These are phyloP conservation scores for Amanita molliuscula DNA, from an alignment of 768 basidiomycete species.

Conservation along the genomic window DNA sequence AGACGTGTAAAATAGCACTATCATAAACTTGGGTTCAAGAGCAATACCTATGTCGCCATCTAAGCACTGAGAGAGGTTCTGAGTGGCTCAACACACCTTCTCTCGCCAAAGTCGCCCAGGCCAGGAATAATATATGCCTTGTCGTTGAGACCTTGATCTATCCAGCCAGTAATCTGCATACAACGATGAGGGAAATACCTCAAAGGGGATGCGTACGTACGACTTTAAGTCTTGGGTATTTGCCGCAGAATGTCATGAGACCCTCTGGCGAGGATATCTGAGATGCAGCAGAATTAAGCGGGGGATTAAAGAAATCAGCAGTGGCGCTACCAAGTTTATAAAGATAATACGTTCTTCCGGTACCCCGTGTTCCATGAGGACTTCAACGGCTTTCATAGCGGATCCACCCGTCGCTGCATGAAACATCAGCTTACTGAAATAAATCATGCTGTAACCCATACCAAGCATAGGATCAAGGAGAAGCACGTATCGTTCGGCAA, in stretches of 20 bases:
- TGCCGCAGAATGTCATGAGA: slow-evolving; percentile 65
- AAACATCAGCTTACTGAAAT: not conserved
- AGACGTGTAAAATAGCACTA: too few species aligned
- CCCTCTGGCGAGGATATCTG: slow-evolving; percentile 90
- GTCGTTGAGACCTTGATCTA: slow-evolving; percentile 86
- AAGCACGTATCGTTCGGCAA: slow-evolving; percentile 82
- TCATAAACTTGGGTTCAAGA: not conserved
- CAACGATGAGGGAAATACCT: not conserved
- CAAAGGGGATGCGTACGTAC: slow-evolving; percentile 31
- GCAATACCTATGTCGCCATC: not conserved
- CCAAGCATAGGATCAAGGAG: slow-evolving; percentile 97
- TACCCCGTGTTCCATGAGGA: slow-evolving; percentile 85
- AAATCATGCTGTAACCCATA: slow-evolving; percentile 22
- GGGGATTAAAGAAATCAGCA: not conserved
- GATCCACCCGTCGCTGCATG: slow-evolving; percentile 84
- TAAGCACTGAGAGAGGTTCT: not conserved
- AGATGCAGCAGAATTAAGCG: not conserved
- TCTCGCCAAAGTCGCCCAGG: slow-evolving; percentile 95
- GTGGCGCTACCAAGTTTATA: slow-evolving; percentile 65
- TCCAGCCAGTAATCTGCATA: slow-evolving; percentile 87
- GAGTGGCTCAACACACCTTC: slow-evolving; percentile 44
- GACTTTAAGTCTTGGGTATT: slow-evolving; percentile 68
- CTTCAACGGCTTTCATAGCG: slow-evolving; percentile 95
- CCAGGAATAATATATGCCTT: slow-evolving; percentile 89
- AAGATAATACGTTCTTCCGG: slow-evolving; percentile 94